Evolutionary conservation across 768 basidiomycete species (phyloP).

Genomic region (Mycena galericulata): DNA sequence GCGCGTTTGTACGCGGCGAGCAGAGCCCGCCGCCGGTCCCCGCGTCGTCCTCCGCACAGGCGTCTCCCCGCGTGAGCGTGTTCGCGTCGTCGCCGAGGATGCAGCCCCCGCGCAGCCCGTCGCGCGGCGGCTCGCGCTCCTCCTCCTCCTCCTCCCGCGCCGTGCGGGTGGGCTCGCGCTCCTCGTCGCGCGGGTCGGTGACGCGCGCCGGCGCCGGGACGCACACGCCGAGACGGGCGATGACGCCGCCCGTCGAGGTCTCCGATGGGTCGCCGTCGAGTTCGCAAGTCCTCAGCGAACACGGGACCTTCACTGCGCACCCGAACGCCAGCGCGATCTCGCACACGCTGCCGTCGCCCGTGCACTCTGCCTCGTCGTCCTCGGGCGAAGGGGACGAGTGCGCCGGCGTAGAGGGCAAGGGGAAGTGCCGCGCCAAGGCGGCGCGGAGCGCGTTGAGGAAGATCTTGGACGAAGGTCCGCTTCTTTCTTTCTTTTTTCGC

Average conservation of each 20-base stretch:
- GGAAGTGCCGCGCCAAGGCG: conserved; percentile 26
- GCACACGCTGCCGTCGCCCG: conserved; percentile 15
- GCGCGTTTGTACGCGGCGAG: conserved; percentile 57
- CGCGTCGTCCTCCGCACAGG: too few relatives aligned
- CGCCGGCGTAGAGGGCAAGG: not conserved
- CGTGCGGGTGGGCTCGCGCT: not conserved
- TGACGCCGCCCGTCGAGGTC: not conserved
- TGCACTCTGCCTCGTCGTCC: conserved; percentile 4
- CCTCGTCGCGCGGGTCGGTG: not conserved
- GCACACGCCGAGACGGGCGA: not conserved
- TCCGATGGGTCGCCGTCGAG: not conserved
- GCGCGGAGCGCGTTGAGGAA: conserved; percentile 29
- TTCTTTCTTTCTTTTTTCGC: not conserved
- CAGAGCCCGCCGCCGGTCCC: conserved; percentile 17
- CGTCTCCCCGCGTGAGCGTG: too few relatives aligned
- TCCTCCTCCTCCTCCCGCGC: too few relatives aligned
- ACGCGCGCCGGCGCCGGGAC: not conserved
- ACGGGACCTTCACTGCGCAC: conserved; percentile 15
- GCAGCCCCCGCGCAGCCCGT: too few relatives aligned
- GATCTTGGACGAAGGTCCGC: conserved; percentile 28
- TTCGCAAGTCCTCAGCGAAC: too few relatives aligned
- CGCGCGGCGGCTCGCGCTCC: too few relatives aligned
- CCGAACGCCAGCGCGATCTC: conserved; percentile 33
- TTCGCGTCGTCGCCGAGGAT: not conserved
- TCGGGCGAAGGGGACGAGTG: conserved; percentile 16